Base-by-base conservation (phyloP, 2,329 filamentous ascomycete species). In the Botrytis deweyae region DNA sequence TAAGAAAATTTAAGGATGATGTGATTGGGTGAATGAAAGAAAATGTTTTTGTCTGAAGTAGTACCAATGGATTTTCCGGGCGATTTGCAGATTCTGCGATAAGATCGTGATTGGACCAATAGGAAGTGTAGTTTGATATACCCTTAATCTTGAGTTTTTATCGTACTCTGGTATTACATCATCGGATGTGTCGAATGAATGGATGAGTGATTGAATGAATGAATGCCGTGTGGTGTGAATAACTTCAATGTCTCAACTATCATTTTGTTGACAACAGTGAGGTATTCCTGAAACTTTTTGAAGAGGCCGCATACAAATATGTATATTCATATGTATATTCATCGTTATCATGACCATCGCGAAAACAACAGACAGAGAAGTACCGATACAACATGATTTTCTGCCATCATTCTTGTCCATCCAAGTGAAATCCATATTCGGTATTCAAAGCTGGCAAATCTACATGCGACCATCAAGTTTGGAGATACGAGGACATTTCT, bases 21-120 rank as follows among this genome's bases (percentile, higher is more conserved):
- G 1, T 72, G 70, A 72, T 72, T 72, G 70, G 70, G 40, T 67
- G 61, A 44, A 46, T 36, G 70, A 72, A 72, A 72, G 70, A 72
- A 72, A 72, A 62, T 58, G 68, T 52, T 71, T 46, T 25, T 16
- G 42, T 33, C 22, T n/a, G n/a, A 59, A 16, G n/a, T 16, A 55
- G 49, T 29, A 59, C 14, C 25, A 46, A 36, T 65, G 22, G 46
- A 67, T 67, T 55, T 67, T 55, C 46, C 29, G 36, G 49, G n/a
- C 25, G 22, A 40, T 63, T 58, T 68, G 66, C 49, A 68, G 66
- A 68, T 58, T 69, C 49, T 69, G 66, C 66, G 66, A 69, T 69
- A 69, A 69, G 66, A 58, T 58, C 36, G 18, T 42, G 10, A 0
- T 33, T 29, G 18, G 2, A 33, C 66, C 66, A 69, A 69, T 69